phyloP scores from a whole-genome alignment of 306 rosid species.

The Lathyrus tuberosus region DNA sequence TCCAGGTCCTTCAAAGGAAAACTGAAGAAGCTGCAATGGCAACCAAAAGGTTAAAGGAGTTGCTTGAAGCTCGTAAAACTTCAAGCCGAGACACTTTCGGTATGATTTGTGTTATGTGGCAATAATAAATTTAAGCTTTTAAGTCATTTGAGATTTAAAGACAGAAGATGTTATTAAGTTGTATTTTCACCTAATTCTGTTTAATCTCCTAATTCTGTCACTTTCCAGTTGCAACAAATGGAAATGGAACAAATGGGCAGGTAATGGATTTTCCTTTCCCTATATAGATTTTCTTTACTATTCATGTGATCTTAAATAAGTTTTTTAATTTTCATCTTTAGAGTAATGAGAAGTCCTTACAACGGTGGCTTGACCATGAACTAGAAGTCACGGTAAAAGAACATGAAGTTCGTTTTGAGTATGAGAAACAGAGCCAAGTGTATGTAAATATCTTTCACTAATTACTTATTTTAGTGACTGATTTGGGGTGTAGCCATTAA shows the following conservation, averaged over 20 bases:
- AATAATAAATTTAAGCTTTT: slow-evolving; percentile 24
- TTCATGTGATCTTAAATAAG: slow-evolving; percentile 32
- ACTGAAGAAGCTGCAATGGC: slow-evolving; percentile 99
- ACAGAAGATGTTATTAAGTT: slow-evolving; percentile 16
- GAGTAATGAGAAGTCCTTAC: slow-evolving; percentile 94
- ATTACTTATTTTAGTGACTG: slow-evolving; percentile 21
- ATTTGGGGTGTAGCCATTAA: slow-evolving; percentile 39
- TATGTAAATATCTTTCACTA: slow-evolving; percentile 50
- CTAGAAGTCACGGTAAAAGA: slow-evolving; percentile 98
- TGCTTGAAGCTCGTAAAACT: slow-evolving; percentile 96
- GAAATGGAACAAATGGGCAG: slow-evolving; percentile 85
- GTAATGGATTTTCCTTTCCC: slow-evolving; percentile 52
- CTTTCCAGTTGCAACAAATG: slow-evolving; percentile 71
- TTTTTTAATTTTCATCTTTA: slow-evolving; percentile 48
- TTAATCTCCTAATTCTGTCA: slow-evolving; percentile 39
- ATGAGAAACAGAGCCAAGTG: slow-evolving; percentile 99
- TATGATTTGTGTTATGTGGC: slow-evolving; percentile 38
- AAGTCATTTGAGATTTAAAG: slow-evolving; percentile 13
- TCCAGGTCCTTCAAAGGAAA: slow-evolving; percentile 98
- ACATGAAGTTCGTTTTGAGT: slow-evolving; percentile 98
- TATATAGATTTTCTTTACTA: slow-evolving; percentile 36
- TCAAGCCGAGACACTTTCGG: slow-evolving; percentile 88
- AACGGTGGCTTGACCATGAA: slow-evolving; percentile 98
- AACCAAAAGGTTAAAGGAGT: slow-evolving; percentile 96
- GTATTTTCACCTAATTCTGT: slow-evolving; percentile 30